Evolutionary conservation across 306 rosid species (phyloP), one percentile per base, ranked within the genome.

Genomic region (Urtica urens): DNA sequence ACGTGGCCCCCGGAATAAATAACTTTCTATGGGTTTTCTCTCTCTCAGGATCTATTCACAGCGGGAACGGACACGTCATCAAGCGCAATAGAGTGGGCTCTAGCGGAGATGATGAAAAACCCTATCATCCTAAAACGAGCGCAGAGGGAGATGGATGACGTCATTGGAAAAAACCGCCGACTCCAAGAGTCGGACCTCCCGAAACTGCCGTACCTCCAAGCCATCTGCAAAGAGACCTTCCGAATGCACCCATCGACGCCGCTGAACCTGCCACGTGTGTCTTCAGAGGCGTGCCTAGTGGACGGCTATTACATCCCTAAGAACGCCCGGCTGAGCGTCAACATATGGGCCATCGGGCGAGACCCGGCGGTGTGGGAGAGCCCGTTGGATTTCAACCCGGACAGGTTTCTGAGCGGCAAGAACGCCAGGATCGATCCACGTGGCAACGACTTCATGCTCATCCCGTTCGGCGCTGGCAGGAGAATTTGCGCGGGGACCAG

Each of bases 1-100:
- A n/a, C n/a, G n/a, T n/a, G n/a, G n/a, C n/a, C n/a, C n/a, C n/a
- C n/a, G n/a, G n/a, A n/a, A n/a, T n/a, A n/a, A n/a, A n/a, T n/a
- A n/a, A n/a, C n/a, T 2, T 25, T 66, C 12, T 10, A 2, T 35
- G 2, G 2, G 11, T 37, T 37, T 37, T 3, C 3, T 37, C 15
- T 37, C 3, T 14, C 24, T 1, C 10, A 75, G 77, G 70, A 75
- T 24, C 27, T 75, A 11, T 75, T 75, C 27, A 62, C 77, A 0
- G 81, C 81, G 3, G 81, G 81, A 2, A 75, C 81, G 0, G 74
- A 75, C 23, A 75, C 81, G 17, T 75, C 81, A 0, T 59, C 81
- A 3, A 75, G 77, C 59, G 55, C 63, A 16, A 70, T 70, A 23
- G 77, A 75, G 23, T 75, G 81, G 81, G 63, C 81, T 2, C 27